These are phyloP conservation scores for Geosmithia flava DNA, from an alignment of 2,329 filamentous ascomycete species.

Conservation along the genomic window DNA sequence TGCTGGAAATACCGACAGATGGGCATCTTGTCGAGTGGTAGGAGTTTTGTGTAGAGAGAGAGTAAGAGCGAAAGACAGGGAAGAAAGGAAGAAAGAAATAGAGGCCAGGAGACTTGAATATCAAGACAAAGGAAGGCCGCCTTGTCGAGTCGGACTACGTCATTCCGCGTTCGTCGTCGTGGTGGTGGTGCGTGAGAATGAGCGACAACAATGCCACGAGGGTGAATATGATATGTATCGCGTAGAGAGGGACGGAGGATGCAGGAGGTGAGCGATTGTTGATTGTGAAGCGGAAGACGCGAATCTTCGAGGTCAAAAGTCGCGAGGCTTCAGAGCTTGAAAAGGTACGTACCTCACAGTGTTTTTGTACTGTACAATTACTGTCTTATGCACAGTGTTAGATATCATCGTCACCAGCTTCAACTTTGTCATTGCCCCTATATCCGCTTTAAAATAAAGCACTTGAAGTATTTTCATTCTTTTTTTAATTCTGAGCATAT, in stretches of 20 bases:
- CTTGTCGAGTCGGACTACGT: not conserved
- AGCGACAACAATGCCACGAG: not conserved
- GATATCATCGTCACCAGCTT: not conserved
- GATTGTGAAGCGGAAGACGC: not conserved
- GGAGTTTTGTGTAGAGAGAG: not conserved
- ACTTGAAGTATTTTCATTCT: conserved; percentile 1
- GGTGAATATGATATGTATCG: not conserved
- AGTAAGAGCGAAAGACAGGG: not conserved
- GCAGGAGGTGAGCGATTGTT: not conserved
- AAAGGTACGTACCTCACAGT: not conserved
- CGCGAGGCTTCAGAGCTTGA: not conserved
- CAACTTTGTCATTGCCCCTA: too few relatives aligned
- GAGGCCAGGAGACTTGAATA: not conserved
- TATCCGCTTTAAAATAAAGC: too few relatives aligned
- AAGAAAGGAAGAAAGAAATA: not conserved
- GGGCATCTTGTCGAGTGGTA: conserved; percentile 13
- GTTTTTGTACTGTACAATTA: not conserved
- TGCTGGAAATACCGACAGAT: conserved; percentile 37
- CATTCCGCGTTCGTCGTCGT: not conserved
- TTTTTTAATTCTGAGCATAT: not conserved
- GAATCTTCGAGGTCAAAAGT: not conserved
- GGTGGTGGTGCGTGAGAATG: not conserved
- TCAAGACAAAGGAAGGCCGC: not conserved
- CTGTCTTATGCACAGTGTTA: not conserved
- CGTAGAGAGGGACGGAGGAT: not conserved